Evolutionary conservation across 371 early-diverging fungal genomes (phyloP), one percentile per base, ranked within the genome.

Genomic region (Actinomortierella ambigua): DNA sequence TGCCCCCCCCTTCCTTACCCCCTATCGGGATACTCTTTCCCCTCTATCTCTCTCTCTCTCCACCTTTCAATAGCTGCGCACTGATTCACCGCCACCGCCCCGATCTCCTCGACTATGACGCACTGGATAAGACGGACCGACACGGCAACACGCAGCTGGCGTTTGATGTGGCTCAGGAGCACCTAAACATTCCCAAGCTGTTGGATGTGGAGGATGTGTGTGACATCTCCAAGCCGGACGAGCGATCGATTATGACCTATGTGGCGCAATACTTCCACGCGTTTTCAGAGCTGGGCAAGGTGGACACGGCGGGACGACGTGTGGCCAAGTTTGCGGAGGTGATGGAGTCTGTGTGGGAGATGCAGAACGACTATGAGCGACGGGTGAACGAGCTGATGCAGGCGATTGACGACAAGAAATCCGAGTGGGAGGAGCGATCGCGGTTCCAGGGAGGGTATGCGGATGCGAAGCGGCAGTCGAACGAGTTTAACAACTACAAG

Each of bases 201-300:
- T 77, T 97, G 58, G 98, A 96, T 81, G 95, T 95, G 5, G 98
- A 98, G 69, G 99, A 99, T 79, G 82, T 99, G 24, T 92, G 94
- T 60, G 95, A 95, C 75, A 90, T 92, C n/a, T 75, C 84, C 47
- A 95, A 94, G 78, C 98, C 98, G 14, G 99, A 99, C 82, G 97
- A 98, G 61, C 88, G 91, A 34, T 98, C 98, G 3, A 88, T 99
- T 29, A 97, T 98, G 94, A 98, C 99, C 41, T 99, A 99, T 71
- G 95, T 99, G 14, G 96, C 98, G 9, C 94, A 96, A 78, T 99
- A 98, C 76, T 99, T 96, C 84, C 98, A 98, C 73, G 97, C 97
- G 8, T 97, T 97, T 62, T 92, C 95, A 15, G 89, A 90, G 23
- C 84, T 90, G 28, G 93, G 91, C 80, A 95, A 92, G 69, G 85